Base-by-base conservation (phyloP, 352 stramenopile genomes). In the Albugo candida region DNA sequence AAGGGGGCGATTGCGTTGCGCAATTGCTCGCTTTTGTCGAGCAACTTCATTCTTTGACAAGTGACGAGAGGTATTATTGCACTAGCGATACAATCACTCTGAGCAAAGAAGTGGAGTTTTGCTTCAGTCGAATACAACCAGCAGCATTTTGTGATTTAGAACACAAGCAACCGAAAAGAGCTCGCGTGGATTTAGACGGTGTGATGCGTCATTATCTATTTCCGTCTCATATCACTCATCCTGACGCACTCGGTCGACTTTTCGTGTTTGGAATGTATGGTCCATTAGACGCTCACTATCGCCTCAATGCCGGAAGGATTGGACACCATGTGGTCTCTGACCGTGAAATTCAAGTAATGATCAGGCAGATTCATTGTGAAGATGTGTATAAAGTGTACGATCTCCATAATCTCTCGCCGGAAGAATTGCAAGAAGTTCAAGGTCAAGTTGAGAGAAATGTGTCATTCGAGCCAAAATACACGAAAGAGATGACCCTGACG, bases 191-290 rank as follows among this genome's bases (percentile, higher is more conserved):
- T 36, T 45, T 92, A 13, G 56, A 70, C 12, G 64, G 81, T 45
- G 51, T 92, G 13, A 58, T 85, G 35, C 24, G 24, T 8, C 56
- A 57, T 13, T 92, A 89, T 48, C 53, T 88, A 36, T 92, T 92
- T 54, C 79, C 79, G 3, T 36, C 60, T 24, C 60, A 81, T 51
- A 42, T 89, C 31, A 68, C 85, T 39, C 79, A 92, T 51, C 63
- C 79, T 8, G 76, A 82, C 37, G 87, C 76, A 11, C 75, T 68
- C 0, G 79, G 79, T 13, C 55, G 79, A 6, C 53, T 92, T 8
- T 83, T 86, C 47, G 79, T 84, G 11, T 88, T 89, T 51, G 72
- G 58, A 1, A 54, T 87, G 11, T 92, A 92, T 47, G 79, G 76
- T 6, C 79, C 79, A 6, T 60, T 89, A 27, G 70, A 85, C 51